Base-by-base conservation (phyloP, 139 green algal genomes). In the Coelastrella sp. region DNA sequence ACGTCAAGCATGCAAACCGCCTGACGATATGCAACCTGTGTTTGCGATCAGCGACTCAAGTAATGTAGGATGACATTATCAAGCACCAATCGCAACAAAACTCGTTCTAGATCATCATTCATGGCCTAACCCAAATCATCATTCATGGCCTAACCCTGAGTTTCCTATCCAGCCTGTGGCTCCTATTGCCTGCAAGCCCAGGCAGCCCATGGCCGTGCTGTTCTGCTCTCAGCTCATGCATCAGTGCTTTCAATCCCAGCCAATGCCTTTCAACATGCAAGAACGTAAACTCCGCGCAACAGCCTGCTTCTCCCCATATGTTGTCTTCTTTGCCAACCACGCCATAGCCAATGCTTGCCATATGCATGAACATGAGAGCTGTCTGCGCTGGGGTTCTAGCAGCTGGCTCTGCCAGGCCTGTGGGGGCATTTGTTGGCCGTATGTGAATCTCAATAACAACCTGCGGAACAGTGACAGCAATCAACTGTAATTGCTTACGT, bases 201-300 rank as follows among this genome's bases (percentile, higher is more conserved):
- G 68, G 68, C 17, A 23, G n/a, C 3, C 68, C 68, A 76, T 76
- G 68, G 3, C 68, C 68, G 2, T 22, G 68, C 22, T 76, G 68
- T 17, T 76, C 68, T 32, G 68, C 68, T 76, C 68, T n/a, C 68
- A 76, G 17, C 68, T 76, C 68, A 76, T 76, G 68, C 68, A 76
- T n/a, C 16, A 76, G 5, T 23, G 68, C 68, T 23, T 76, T 76
- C 68, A 86, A 56, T 10, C 80, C 80, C 80, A 73, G 17, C 81
- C 81, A 87, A 8, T 59, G 64, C 7, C 81, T 8, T 61, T 87
- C 81, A n/a, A 87, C 61, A 65, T 87, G 81, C 61, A 87, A 68
- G 81, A 87, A 87, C 6, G 81, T 87, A 5, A 76, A 87, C 81
- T 87, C 81, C n/a, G 81, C 81, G 61, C 81, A 87, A 61, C 81